Base-by-base conservation (phyloP, 2,329 filamentous ascomycete species). In the Didymella lethalis region DNA sequence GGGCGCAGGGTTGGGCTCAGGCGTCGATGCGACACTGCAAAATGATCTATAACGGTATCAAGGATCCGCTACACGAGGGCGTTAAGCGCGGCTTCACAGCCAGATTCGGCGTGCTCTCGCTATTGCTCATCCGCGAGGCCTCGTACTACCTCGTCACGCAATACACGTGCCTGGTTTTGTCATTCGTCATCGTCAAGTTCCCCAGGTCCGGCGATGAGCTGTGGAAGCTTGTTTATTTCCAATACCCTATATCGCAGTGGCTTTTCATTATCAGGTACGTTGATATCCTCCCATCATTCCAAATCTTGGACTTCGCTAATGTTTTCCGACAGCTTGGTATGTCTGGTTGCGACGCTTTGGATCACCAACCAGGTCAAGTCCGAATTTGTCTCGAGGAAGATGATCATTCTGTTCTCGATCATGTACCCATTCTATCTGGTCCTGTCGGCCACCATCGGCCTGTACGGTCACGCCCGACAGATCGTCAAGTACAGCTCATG, bases 1-100 rank as follows among this genome's bases (percentile, higher is more conserved):
- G 81, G 81, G 78, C 81, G 3, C 81, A 83, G 64, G 81, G 81
- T 40, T 83, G 81, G 81, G 78, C 79, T 4, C 81, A 83, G 65
- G 81, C 80, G n/a, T 80, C 75, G 32, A 73, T 78, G 64, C 70
- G 74, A 18, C 80, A 83, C 60, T 64, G 77, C 53, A 73, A 76
- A 20, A 73, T 82, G 55, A 66, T 78, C 29, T 83, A 79, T 75
- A 78, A 74, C 29, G 78, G 78, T 25, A 75, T 78, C 20, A 69
- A 72, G 6, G 67, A 74, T 34, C 73, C 66, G 2, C 48, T 74
- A 8, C 70, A 67, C 43, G 57, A 65, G 16, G 57, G 64, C 20
- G 46, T 49, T 26, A 75, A 75, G 49, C 75, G 81, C 0, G 73
- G 58, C 28, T 69, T 76, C 41, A 75, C 66, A 14, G 67, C 71